phyloP scores from a whole-genome alignment of 768 basidiomycete species.

The Suillus americanus region DNA sequence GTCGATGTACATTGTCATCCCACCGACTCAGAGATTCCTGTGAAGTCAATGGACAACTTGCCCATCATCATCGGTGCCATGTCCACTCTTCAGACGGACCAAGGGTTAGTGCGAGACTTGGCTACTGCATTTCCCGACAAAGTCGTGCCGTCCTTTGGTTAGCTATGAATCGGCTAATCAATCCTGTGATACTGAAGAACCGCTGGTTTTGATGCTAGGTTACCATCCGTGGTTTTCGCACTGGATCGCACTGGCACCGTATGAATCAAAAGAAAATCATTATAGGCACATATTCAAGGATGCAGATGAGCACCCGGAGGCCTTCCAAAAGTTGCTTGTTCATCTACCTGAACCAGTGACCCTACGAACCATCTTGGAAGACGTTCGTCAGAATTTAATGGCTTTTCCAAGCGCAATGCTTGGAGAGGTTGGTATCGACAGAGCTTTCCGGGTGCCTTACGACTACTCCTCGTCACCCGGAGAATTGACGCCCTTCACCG shows the following conservation, averaged over 20 bases:
- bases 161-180: conserved; percentile 27
- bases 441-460: conserved; percentile 70
- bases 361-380: conserved; percentile 55
- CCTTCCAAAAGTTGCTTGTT: conserved; percentile 58
- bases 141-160: conserved; percentile 89
- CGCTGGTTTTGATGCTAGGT: conserved; percentile 46
- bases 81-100: conserved; percentile 68
- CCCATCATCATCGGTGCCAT: conserved; percentile 80
- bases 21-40: conserved; percentile 63
- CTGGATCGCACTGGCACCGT: conserved; percentile 54
- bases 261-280: conserved; percentile 63
- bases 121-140: conserved; percentile 60
- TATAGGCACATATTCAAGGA: conserved; percentile 70
- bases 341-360: conserved; percentile 72
- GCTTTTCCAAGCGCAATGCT: conserved; percentile 74
- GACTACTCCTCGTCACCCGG: conserved; percentile 49
- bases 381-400: conserved; percentile 60
- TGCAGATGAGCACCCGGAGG: conserved; percentile 30
- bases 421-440: conserved; percentile 93
- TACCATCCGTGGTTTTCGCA: conserved; percentile 96
- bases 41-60: conserved; percentile 52
- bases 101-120: conserved; percentile 65
- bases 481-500: conserved; percentile 71
- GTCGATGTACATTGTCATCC: conserved; percentile 94
- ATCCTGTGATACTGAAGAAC: conserved; percentile 13